These are phyloP conservation scores for Alternaria ethzedia DNA, from an alignment of 2,329 filamentous ascomycete genomes.

Conservation along the genomic window DNA sequence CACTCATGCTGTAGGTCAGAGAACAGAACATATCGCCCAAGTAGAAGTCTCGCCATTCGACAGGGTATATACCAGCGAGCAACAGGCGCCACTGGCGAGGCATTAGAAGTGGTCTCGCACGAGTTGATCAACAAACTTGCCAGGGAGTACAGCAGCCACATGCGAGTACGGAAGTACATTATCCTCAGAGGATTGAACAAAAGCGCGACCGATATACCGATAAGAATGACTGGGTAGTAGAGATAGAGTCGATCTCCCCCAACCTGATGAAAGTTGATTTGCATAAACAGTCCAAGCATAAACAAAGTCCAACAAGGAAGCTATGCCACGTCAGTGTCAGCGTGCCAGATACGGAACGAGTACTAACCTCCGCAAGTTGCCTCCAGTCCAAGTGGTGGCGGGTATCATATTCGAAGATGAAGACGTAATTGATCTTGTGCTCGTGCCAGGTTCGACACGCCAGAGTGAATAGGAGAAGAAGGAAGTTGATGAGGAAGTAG, in stretches of 20 bases:
- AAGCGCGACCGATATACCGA: slow-evolving; percentile 70
- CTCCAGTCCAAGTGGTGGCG: slow-evolving; percentile 88
- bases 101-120: slow-evolving; percentile 32
- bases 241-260: slow-evolving; percentile 73
- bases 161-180: slow-evolving; percentile 76
- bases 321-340: slow-evolving; percentile 41
- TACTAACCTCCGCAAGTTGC: slow-evolving; percentile 72
- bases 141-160: slow-evolving; percentile 89
- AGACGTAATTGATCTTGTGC: slow-evolving; percentile 92
- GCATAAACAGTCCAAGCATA: slow-evolving; percentile 77
- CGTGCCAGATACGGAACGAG: rapidly evolving
- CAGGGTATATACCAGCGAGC: slow-evolving; percentile 84
- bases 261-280: slow-evolving; percentile 82
- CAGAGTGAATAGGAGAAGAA: slow-evolving; percentile 84
- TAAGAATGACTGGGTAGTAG: slow-evolving; percentile 85
- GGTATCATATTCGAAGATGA: slow-evolving; percentile 95
- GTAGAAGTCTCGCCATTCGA: slow-evolving; percentile 98
- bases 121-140: slow-evolving; percentile 57
- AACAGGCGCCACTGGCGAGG: slow-evolving; percentile 75
- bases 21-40: slow-evolving; percentile 98
- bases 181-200: slow-evolving; percentile 78
- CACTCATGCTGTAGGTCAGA: slow-evolving; percentile 84
- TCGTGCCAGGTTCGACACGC: slow-evolving; percentile 83
- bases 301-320: slow-evolving; percentile 86
- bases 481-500: slow-evolving; percentile 82